Evolutionary conservation across 2,329 filamentous ascomycete species (phyloP), one percentile per base, ranked within the genome.

Genomic region (Grosmannia huntii): DNA sequence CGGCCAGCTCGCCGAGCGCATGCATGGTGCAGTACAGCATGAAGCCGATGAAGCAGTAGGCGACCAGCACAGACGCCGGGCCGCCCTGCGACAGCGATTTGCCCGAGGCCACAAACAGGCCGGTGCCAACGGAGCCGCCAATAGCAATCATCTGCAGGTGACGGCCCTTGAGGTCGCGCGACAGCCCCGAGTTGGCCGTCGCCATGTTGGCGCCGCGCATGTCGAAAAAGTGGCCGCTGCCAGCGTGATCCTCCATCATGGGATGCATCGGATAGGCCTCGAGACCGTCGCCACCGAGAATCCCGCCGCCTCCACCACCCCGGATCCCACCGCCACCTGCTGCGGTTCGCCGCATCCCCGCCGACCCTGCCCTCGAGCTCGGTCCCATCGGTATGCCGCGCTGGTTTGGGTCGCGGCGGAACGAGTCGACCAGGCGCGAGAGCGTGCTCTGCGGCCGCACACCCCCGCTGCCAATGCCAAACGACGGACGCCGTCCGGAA

Each of bases 131-230:
- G 12, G 88, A 92, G 50, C 91, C 91, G 65, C 90, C 90, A 64
- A 96, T 95, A 16, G 92, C 92, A 76, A 96, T 96, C 92, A 96
- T 96, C 75, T 96, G 91, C 68, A 96, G 69, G 75, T 97, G 92
- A 53, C 90, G 80, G 23, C 85, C 84, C 72, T 95, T 94, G 64
- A 95, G 73, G 69, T 84, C 85, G 66, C 90, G 79, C 55, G 87
- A 83, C 55, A 97, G 77, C 9, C 86, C 83, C 52, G 88, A 86
- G 63, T 85, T 79, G 4, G 89, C 87, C 1, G 89, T 91, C 67
- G 90, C 85, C 63, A 89, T 73, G 67, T 89, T 79, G 53, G 81
- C 83, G 64, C 73, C 71, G 31, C 75, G 76, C 56, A 83, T 63
- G 65, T 83, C 80, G 64, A 78, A 83, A 66, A 79, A 79, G 59